Base-by-base conservation (phyloP, 1,284 basidiomycete species). In the Sporisorium scitamineum region DNA sequence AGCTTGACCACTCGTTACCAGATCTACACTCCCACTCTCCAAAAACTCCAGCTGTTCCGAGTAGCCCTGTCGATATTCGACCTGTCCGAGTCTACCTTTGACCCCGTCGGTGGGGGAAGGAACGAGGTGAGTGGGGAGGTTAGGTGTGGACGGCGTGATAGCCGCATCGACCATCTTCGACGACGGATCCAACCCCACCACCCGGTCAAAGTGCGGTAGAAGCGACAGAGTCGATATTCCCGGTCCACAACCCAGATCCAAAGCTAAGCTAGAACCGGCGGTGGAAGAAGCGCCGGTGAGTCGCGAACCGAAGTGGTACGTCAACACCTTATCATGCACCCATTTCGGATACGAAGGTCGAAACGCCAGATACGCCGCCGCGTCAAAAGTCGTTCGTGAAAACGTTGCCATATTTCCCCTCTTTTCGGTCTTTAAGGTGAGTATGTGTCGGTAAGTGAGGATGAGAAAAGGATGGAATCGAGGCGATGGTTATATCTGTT, bases 171-270 rank as follows among this genome's bases (percentile, higher is more conserved):
- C 87, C 94, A 95, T 95, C 32, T 89, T 89, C 18, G 86, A 79
- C 39, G 90, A 90, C 0, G 93, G 93, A 78, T 95, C 94, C 16
- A 92, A 85, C 0, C 91, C 94, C 10, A 91, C 86, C 41, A 94
- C 88, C 16, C 87, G 86, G 20, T 87, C 86, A 86, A 95, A 95
- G 0, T 64, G 69, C 0, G 82, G 87, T 0, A 87, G 87, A 16
- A 94, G 87, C 50, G 89, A 88, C 9, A 88, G 81, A 0, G 92
- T 93, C 48, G 91, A 59, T 78, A 29, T 69, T 90, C 92, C 93
- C 8, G 93, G 93, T 32, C 93, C 93, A 85, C 93, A 94, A 2
- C 93, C 93, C 1, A 94, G 84, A 80, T 94, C 93, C 0, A 93
- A 87, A 0, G 85, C 85, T 5, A 79, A 42, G 8, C 4, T 10